A percentile compares a stretch with the other conserved stretches of the same genome.
Conservation (phyloP, 2,329 filamentous ascomycete genomes). For the Colletotrichum scovillei region DNA sequence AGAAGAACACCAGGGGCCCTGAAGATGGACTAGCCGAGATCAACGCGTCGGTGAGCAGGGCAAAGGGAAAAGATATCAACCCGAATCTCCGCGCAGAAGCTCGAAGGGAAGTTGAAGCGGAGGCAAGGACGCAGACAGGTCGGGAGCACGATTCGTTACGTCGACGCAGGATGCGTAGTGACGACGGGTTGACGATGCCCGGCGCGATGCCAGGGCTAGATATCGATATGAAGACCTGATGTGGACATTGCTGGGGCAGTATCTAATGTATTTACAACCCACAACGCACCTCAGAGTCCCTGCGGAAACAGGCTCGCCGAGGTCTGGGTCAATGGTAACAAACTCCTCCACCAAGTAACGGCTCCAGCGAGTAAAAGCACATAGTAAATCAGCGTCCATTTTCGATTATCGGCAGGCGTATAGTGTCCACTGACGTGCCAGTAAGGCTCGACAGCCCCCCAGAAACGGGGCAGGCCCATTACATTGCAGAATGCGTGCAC, state of each 20-base stretch:
- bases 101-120: conserved; percentile 58
- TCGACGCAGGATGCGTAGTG: conserved; percentile 49
- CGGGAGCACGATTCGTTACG: conserved; percentile 52
- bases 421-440: conserved; percentile 44
- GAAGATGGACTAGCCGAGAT: conserved; percentile 66
- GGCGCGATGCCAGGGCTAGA: conserved; percentile 57
- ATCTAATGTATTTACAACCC: not conserved
- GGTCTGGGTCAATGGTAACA: conserved; percentile 81
- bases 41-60: conserved; percentile 61
- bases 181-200: conserved; percentile 58
- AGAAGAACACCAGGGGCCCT: conserved; percentile 83
- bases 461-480: conserved; percentile 88
- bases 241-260: not conserved
- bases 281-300: not conserved
- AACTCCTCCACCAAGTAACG: conserved; percentile 73
- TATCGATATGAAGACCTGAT: conserved; percentile 41
- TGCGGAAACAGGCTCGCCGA: conserved; percentile 55
- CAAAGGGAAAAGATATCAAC: conserved; percentile 64
- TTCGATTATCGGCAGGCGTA: conserved; percentile 21
- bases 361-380: conserved; percentile 78
- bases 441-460: conserved; percentile 76
- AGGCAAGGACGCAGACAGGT: conserved; percentile 50
- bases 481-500: conserved; percentile 93
- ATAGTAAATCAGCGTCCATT: conserved; percentile 86
- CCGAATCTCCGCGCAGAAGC: conserved; percentile 64